Evolutionary conservation across 148 eudicot species (phyloP).

Genomic region (Rhododendron ferrugineum): DNA sequence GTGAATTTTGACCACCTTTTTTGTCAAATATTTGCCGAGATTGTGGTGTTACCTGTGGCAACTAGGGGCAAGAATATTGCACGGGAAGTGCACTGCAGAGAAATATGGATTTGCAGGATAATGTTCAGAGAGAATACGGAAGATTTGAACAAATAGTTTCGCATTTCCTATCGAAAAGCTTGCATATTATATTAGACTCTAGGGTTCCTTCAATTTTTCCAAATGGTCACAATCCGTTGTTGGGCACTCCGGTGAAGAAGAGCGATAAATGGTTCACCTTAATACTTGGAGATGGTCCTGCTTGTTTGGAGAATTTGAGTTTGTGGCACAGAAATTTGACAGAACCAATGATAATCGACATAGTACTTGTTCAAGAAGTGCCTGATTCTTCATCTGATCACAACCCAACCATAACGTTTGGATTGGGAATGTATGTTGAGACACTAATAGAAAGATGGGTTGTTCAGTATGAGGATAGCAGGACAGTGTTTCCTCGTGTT

Average conservation of each 20-base stretch:
- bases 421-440: conserved; percentile 42
- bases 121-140: conserved; percentile 49
- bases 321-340: conserved; percentile 74
- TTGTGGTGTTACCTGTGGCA: not conserved
- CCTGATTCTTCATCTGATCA: conserved; percentile 21
- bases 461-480: conserved; percentile 63
- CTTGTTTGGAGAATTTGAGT: conserved; percentile 67
- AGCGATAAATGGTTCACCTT: conserved; percentile 89
- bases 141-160: conserved; percentile 73
- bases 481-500: conserved; percentile 30
- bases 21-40: not conserved
- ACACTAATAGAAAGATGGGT: conserved; percentile 92
- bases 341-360: conserved; percentile 92
- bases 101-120: conserved; percentile 63
- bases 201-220: conserved; percentile 71
- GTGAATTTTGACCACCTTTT: not conserved
- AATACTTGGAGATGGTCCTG: conserved; percentile 76
- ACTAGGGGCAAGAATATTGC: not conserved
- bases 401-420: conserved; percentile 17
- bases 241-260: conserved; percentile 39
- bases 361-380: conserved; percentile 58
- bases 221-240: conserved; percentile 30
- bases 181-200: conserved; percentile 80
- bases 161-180: conserved; percentile 74
- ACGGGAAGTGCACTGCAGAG: not conserved